Percentiles rank a stretch among this genome's conserved stretches.
phyloP scores from a whole-genome alignment of 768 basidiomycete species.

The Termitomyces bulborhizus region DNA sequence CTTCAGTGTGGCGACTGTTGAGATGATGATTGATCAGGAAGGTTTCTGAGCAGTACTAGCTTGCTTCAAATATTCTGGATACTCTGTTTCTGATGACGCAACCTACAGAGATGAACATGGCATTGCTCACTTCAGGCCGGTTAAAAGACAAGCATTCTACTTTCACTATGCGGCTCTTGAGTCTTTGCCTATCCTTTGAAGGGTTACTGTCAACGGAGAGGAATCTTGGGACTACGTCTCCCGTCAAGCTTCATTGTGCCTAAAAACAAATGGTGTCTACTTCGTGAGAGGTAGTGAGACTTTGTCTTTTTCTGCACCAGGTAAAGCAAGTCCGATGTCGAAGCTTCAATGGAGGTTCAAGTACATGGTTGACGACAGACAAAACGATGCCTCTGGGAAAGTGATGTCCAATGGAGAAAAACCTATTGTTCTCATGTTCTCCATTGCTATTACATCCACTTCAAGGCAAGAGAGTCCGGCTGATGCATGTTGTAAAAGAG shows the following conservation, averaged over 20 bases:
- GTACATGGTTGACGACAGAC: constrained; percentile 65
- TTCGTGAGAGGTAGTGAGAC: constrained; percentile 68
- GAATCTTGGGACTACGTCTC: constrained; percentile 71
- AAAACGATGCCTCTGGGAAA: constrained; percentile 37
- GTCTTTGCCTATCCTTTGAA: constrained; percentile 59
- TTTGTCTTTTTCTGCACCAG: constrained; percentile 21
- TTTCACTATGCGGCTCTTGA: constrained; percentile 72
- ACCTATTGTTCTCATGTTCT: constrained; percentile 68
- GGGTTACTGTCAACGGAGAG: constrained; percentile 60
- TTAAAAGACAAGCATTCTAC: too few species aligned
- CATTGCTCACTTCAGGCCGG: constrained; percentile 62
- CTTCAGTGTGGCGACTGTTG: constrained; percentile 29
- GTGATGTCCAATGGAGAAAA: constrained; percentile 60
- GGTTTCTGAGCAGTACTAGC: constrained; percentile 64
- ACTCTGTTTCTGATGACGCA: constrained; percentile 25
- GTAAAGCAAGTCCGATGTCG: constrained; percentile 15
- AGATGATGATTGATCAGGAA: constrained; percentile 80
- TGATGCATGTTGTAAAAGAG: too few species aligned
- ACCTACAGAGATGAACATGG: constrained; percentile 32
- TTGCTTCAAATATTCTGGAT: constrained; percentile 52
- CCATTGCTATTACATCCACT: too few species aligned
- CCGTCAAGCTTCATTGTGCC: constrained; percentile 61
- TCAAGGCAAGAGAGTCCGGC: too few species aligned
- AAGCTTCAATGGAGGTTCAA: constrained; percentile 73
- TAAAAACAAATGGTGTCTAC: constrained; percentile 73